phyloP scores from a whole-genome alignment of 2,329 filamentous ascomycete species.

The Penicillium sp. region DNA sequence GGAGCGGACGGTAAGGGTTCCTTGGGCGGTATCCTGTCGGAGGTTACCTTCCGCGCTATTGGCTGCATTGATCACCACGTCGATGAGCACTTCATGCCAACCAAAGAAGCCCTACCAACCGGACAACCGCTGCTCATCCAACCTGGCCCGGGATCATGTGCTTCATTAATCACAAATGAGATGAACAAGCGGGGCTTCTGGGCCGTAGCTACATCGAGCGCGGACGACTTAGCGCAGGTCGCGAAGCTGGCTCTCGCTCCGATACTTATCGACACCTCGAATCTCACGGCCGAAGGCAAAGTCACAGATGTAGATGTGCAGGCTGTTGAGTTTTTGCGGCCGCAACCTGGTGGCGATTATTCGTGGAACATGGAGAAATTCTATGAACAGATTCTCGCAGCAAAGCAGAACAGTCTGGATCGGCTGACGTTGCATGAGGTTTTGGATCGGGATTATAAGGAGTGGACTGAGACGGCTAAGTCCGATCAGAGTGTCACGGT shows the following conservation, averaged over 20 bases:
- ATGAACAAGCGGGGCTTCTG: conserved; percentile 44
- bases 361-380: conserved; percentile 52
- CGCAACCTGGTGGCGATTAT: conserved; percentile 42
- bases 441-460: conserved; percentile 64
- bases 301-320: conserved; percentile 51
- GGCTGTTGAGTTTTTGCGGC: conserved; percentile 53
- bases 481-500: conserved; percentile 43
- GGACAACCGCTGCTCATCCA: conserved; percentile 54
- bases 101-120: conserved; percentile 32
- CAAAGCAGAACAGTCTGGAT: conserved; percentile 57
- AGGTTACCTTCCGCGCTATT: conserved; percentile 42
- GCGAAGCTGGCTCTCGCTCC: conserved; percentile 43
- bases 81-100: conserved; percentile 56
- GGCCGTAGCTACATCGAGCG: background rate
- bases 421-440: conserved; percentile 56
- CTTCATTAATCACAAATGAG: conserved; percentile 56
- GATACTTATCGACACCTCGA: conserved; percentile 47
- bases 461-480: conserved; percentile 51
- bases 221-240: conserved; percentile 23
- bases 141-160: conserved; percentile 58
- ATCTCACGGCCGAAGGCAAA: conserved; percentile 46
- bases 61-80: conserved; percentile 65
- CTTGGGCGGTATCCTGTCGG: conserved; percentile 47
- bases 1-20: conserved; percentile 48
- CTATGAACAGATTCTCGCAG: conserved; percentile 52